Base-by-base conservation (phyloP, 2,329 filamentous ascomycete species). In the Fusarium sp. region DNA sequence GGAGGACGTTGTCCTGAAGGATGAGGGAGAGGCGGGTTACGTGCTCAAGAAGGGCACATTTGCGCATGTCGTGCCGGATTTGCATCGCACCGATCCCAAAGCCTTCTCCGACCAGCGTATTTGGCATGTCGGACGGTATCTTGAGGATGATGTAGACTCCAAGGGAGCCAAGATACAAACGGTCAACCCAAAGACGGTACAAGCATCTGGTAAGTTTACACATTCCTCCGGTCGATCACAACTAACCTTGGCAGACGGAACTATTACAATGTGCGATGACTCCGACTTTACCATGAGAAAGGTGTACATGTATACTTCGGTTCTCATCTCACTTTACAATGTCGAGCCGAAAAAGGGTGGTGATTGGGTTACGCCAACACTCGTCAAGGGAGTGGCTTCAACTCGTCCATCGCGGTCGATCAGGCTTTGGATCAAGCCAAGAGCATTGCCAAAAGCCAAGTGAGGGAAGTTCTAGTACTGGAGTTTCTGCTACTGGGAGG, bases 271-370 rank as follows among this genome's bases (percentile, higher is more conserved):
- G 76, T 81, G 78, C 65, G 80, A 82, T 22, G 81, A 82, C 9
- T 75, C 79, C 3, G 73, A 73, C 0, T 80, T 83, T 57, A 79
- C 82, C 2, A 25, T 80, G 15, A 79, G 81, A 35, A 82, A 84
- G 63, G 77, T 84, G 7, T 58, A 84, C 4, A 60, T 83, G 15
- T 83, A 80, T 63, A 73, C 80, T 10, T 79, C 83, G 0, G 73
- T 81, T 15, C 79, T 85, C 15, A 70, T 84, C 35, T 79, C 81
- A 0, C 78, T 84, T 30, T 85, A 84, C 64, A 81, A 84, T 22
- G 78, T 85, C 27, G 67, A 77, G 54, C 79, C 83, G 2, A 76
- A 76, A 1, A 71, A 75, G 7, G 80, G 78, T 14, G 59, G 73
- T 6, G 67, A 63, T 7, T 84, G 81, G 82, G 66, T 68, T 4